Conservation (phyloP, 768 basidiomycete genomes). For the Suillus decipiens region DNA sequence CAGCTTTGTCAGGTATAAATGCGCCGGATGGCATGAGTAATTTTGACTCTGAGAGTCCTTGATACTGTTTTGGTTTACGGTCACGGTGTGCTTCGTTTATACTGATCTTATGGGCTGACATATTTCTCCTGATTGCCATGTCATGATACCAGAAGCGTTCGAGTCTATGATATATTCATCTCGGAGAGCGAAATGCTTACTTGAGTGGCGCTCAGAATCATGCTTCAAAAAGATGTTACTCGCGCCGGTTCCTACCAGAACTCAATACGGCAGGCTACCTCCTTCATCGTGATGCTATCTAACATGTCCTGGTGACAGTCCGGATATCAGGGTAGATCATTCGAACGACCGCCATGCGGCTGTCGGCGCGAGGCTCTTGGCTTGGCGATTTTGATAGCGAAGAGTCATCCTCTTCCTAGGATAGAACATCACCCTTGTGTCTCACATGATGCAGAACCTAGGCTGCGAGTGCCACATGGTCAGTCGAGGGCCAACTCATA, state of each 20-base stretch:
- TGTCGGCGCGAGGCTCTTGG: background rate
- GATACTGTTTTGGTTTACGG: background rate
- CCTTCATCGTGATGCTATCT: background rate
- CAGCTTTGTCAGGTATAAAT: background rate
- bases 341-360: background rate
- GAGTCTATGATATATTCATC: background rate
- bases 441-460: background rate
- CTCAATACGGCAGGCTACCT: slow-evolving; percentile 1
- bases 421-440: background rate
- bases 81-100: background rate
- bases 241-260: background rate
- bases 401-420: background rate
- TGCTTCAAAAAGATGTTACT: background rate
- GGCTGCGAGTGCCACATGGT: slow-evolving; percentile 1
- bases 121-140: background rate
- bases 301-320: background rate
- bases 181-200: background rate
- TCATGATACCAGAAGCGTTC: background rate
- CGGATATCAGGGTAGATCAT: background rate
- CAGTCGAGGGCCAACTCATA: background rate
- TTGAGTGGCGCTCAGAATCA: background rate
- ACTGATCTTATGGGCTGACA: background rate
- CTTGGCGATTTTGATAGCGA: background rate
- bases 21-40: background rate
- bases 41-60: background rate